Evolutionary conservation across 176 grass and related monocot genomes (phyloP), one percentile per base, ranked within the genome.

Genomic region (Alopecurus myosuroides): DNA sequence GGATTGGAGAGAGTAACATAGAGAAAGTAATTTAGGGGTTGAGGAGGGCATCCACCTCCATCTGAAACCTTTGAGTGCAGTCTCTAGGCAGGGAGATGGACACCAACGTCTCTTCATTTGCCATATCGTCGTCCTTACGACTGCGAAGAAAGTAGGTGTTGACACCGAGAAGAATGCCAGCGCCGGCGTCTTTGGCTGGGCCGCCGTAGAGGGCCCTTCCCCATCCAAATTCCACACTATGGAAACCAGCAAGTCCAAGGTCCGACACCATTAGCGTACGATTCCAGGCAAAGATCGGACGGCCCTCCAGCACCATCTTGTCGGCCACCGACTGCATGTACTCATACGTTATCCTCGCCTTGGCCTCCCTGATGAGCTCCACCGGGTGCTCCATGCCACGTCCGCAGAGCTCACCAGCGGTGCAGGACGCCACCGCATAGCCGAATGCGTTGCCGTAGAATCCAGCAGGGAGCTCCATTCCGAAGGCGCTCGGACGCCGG

Each of bases 361-460:
- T 94, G 40, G 83, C 89, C 75, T 89, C 86, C 86, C 50, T 88
- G 10, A 94, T 37, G 4, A 91, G 77, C 30, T 89, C 89, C 41
- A 94, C 69, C 31, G 89, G 58, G 74, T 66, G 86, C 8, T 80
- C 79, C 49, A 94, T 41, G 50, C 81, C 82, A 29, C 42, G 23
- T 3, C 56, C 18, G 70, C 84, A 62, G 36, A 94, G 80, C 77
- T 87, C 77, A 0, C 78, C 76, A 4, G 78, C 89, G 34, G 80
- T 87, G 44, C 86, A 34, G 5, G 87, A 31, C 28, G 92, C 92
- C 1, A 86, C 77, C 10, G 89, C 61, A 74, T 86, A 94, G 3
- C 81, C 83, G 62, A 91, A 85, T 4, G 92, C 92, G 87, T 94
- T 94, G 39, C 92, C 84, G 85, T 94, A 94, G 85, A 73, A 94